Conservation (phyloP, 495 filamentous ascomycete genomes). For the Melanomma pulvis-pyrius region DNA sequence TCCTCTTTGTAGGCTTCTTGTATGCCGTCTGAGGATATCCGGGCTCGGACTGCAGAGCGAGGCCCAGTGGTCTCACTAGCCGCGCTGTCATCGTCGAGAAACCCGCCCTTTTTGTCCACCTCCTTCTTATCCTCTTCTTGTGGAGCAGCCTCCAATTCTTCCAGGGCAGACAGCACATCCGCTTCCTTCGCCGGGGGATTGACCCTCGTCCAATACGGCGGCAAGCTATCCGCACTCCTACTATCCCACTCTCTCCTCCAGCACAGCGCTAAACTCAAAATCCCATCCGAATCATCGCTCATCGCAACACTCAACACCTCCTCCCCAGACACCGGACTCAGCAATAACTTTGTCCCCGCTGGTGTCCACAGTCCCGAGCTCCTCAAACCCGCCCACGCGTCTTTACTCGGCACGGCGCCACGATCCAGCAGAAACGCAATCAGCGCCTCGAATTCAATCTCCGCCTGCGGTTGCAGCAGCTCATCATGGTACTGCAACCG, state of each 20-base stretch:
- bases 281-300: constrained; percentile 64
- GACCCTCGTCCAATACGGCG: constrained; percentile 65
- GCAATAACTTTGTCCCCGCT: constrained; percentile 60
- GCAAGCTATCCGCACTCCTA: constrained; percentile 55
- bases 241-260: constrained; percentile 64
- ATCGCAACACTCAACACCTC: constrained; percentile 59
- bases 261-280: constrained; percentile 57
- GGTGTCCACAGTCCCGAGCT: constrained; percentile 66
- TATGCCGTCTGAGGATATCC: constrained; percentile 26
- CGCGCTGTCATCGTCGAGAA: constrained; percentile 27
- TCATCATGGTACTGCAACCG: constrained; percentile 67
- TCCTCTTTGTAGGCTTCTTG: constrained; percentile 33
- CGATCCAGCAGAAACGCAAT: constrained; percentile 64
- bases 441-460: constrained; percentile 64
- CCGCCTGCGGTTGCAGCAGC: constrained; percentile 65
- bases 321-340: constrained; percentile 55
- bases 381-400: constrained; percentile 61
- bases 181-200: constrained; percentile 10
- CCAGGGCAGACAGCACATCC: constrained; percentile 16
- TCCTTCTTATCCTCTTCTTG: constrained; percentile 19
- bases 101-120: constrained; percentile 20
- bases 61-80: background rate
- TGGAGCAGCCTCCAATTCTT: constrained; percentile 1
- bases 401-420: constrained; percentile 61
- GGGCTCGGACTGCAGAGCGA: constrained; percentile 10